Evolutionary conservation across 768 basidiomycete genomes (phyloP).

Genomic region (Pisolithus tinctorius): DNA sequence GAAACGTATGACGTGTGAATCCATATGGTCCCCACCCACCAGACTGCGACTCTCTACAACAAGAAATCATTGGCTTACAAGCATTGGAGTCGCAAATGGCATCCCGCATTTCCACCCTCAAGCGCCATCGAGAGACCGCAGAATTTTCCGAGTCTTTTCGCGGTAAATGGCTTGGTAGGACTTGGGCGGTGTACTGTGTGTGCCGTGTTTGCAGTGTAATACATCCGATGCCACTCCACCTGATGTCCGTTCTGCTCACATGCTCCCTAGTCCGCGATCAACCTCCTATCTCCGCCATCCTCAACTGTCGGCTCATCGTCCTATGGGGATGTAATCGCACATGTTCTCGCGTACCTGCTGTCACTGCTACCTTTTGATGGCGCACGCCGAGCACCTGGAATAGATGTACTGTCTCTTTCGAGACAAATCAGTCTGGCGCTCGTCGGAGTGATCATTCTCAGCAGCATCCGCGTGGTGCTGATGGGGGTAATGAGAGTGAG

Average conservation of each 20-base stretch:
- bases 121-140: constrained; percentile 40
- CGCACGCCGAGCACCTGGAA: constrained; percentile 20
- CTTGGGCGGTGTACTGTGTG: constrained; percentile 65
- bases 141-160: constrained; percentile 47
- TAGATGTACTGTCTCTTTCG: constrained; percentile 36
- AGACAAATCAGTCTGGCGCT: constrained; percentile 59
- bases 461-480: constrained; percentile 64
- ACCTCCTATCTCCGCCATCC: constrained; percentile 26
- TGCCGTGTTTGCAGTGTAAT: constrained; percentile 57
- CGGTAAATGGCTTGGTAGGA: constrained; percentile 43
- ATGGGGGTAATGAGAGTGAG: constrained; percentile 56
- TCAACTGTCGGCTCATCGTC: constrained; percentile 31
- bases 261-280: constrained; percentile 23
- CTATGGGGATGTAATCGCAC: constrained; percentile 39
- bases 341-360: constrained; percentile 34
- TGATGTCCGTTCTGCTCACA: constrained; percentile 10
- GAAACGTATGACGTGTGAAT: neutral
- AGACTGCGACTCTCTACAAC: constrained; percentile 35
- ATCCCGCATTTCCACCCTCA: constrained; percentile 45
- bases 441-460: constrained; percentile 71
- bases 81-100: constrained; percentile 65
- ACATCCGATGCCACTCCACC: constrained; percentile 10
- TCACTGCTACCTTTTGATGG: constrained; percentile 29
- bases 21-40: neutral
- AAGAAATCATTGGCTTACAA: constrained; percentile 60